Evolutionary conservation across 2,329 filamentous ascomycete genomes (phyloP).

Genomic region (Apiospora hydei): DNA sequence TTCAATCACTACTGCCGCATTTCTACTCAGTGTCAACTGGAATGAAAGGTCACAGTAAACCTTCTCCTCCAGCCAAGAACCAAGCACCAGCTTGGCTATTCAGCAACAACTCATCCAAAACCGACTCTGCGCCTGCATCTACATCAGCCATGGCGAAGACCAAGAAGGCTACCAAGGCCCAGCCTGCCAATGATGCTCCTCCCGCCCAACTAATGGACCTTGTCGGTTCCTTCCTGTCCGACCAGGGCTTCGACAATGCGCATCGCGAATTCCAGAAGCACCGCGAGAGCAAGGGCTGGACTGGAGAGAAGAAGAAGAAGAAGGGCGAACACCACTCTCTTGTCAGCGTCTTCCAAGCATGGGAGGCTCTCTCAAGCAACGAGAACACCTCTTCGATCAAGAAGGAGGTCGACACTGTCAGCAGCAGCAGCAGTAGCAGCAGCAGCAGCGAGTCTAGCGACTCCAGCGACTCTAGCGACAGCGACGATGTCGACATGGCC

Average conservation of each 20-base stretch:
- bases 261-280: conserved; percentile 70
- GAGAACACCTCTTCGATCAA: conserved; percentile 38
- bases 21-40: background rate
- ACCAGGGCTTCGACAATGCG: conserved; percentile 69
- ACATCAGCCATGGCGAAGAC: conserved; percentile 28
- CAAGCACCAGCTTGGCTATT: conserved; percentile 44
- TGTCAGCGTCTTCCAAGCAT: conserved; percentile 57
- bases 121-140: background rate
- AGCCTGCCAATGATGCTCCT: conserved; percentile 45
- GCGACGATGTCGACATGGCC: conserved; percentile 55
- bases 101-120: conserved; percentile 40
- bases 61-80: conserved; percentile 1
- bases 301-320: conserved; percentile 37
- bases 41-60: background rate
- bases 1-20: background rate
- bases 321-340: conserved; percentile 48
- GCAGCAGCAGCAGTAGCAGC: conserved; percentile 41
- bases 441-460: conserved; percentile 40
- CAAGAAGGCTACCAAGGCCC: conserved; percentile 37
- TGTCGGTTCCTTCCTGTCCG: conserved; percentile 70
- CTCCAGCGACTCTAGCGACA: conserved; percentile 43
- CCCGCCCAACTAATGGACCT: conserved; percentile 71
- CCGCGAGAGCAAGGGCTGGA: conserved; percentile 60
- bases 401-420: conserved; percentile 37
- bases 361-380: conserved; percentile 52